phyloP scores from a whole-genome alignment of 1,139 yeast species.

The Meyerozyma elateridarum region DNA sequence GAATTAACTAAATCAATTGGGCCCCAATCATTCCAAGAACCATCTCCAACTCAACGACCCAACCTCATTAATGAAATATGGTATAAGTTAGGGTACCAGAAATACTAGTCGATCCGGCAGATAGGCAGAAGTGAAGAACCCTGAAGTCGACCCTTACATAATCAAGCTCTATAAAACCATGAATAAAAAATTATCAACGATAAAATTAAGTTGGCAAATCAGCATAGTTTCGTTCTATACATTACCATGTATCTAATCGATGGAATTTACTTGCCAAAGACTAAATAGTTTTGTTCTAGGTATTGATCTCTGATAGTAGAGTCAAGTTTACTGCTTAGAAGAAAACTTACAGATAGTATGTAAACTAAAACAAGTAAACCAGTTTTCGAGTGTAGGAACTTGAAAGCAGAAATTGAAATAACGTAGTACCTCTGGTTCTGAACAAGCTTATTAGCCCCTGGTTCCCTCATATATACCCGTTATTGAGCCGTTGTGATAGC shows the following conservation, averaged over 20 bases:
- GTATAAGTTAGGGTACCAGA: conserved; percentile 16
- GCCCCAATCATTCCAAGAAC: conserved; percentile 16
- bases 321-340: conserved; percentile 1
- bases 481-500: too few relatives aligned
- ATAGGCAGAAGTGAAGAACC: too few relatives aligned
- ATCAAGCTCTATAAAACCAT: conserved; percentile 4
- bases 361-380: too few relatives aligned
- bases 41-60: conserved; percentile 30
- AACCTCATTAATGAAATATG: conserved; percentile 32
- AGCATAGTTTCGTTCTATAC: conserved; percentile 48
- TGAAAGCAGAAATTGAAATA: too few relatives aligned
- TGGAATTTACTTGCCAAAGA: conserved; percentile 45
- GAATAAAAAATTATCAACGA: too few relatives aligned
- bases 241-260: conserved; percentile 36
- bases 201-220: conserved; percentile 34
- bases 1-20: conserved; percentile 9
- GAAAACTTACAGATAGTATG: not conserved
- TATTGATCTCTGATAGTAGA: not conserved
- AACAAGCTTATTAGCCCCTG: too few relatives aligned
- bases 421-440: too few relatives aligned
- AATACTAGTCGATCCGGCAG: not conserved
- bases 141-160: conserved; percentile 6
- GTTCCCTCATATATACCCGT: too few relatives aligned
- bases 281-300: conserved; percentile 2
- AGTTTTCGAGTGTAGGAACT: too few relatives aligned